phyloP scores from a whole-genome alignment of 192 early-diverging fungal genomes.

The Coemansia sp. region DNA sequence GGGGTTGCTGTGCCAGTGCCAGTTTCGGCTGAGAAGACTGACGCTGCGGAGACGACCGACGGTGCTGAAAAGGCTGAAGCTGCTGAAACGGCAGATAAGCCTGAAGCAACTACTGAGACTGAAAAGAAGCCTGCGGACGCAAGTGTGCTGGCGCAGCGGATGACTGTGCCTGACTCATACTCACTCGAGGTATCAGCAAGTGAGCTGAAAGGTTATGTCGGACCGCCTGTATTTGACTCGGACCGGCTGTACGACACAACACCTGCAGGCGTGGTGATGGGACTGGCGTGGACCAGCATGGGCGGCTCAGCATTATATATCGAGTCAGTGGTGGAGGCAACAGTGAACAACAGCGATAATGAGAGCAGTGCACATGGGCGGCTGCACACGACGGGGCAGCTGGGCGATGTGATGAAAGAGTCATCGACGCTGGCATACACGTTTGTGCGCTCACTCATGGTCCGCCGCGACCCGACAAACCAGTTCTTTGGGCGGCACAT shows the following conservation, averaged over 20 bases:
- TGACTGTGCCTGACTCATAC: constrained; percentile 57
- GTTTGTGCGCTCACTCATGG: constrained; percentile 84
- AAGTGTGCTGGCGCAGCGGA: constrained; percentile 38
- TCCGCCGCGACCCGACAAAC: constrained; percentile 74
- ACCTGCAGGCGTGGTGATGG: constrained; percentile 96
- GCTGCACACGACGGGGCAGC: constrained; percentile 88
- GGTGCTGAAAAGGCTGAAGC: background rate
- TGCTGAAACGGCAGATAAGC: background rate
- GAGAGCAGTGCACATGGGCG: constrained; percentile 37
- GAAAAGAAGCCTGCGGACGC: background rate
- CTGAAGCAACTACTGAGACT: background rate
- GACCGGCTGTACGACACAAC: constrained; percentile 92
- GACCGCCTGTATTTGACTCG: constrained; percentile 79
- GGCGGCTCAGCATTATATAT: constrained; percentile 95
- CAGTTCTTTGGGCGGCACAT: constrained; percentile 87
- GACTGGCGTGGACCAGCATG: constrained; percentile 96
- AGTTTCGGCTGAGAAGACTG: background rate
- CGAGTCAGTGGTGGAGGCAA: constrained; percentile 83
- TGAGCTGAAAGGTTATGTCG: constrained; percentile 91
- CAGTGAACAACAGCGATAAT: constrained; percentile 23
- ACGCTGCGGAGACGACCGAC: background rate
- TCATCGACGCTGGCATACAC: constrained; percentile 94
- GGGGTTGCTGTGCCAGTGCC: constrained; percentile 43
- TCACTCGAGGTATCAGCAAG: constrained; percentile 65
- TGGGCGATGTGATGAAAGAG: constrained; percentile 99